Evolutionary conservation across 2,329 filamentous ascomycete species (phyloP).

Genomic region (Drechslerella coelobrocha): DNA sequence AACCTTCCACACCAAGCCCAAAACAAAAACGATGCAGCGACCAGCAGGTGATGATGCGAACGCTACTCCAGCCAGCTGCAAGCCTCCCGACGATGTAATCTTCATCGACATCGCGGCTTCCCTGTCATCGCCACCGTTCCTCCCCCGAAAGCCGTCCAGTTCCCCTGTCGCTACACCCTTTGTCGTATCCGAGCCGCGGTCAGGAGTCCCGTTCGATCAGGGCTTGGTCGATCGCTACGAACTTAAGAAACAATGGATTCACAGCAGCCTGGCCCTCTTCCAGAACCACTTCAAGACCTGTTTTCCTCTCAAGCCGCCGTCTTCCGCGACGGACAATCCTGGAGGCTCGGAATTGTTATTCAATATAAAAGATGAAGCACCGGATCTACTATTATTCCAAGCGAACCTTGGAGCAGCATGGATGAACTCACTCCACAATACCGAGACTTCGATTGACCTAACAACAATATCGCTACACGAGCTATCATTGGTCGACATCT

Average conservation of each 20-base stretch:
- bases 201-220: conserved; percentile 39
- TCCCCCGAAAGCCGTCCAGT: conserved; percentile 11
- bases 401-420: conserved; percentile 28
- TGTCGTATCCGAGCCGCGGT: conserved; percentile 22
- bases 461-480: conserved; percentile 19
- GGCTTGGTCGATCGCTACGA: conserved; percentile 33
- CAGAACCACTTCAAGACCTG: conserved; percentile 18
- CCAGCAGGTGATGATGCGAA: no score
- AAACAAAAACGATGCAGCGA: conserved; percentile 29
- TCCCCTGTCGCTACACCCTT: conserved; percentile 16
- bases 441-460: conserved; percentile 12
- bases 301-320: conserved; percentile 18
- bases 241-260: conserved; percentile 28
- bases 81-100: conserved; percentile 17
- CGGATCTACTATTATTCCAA: conserved; percentile 32
- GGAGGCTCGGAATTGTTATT: background rate
- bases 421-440: conserved; percentile 6
- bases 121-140: conserved; percentile 38
- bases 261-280: conserved; percentile 6
- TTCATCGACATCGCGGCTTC: conserved; percentile 38
- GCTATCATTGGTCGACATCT: conserved; percentile 42
- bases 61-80: no score
- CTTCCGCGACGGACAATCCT: background rate
- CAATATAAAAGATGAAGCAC: conserved; percentile 2
- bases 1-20: conserved; percentile 24